A percentile compares a stretch with the other conserved stretches of the same genome.
Evolutionary conservation across 352 stramenopile species (phyloP).

Genomic region (Globisporangium polare): DNA sequence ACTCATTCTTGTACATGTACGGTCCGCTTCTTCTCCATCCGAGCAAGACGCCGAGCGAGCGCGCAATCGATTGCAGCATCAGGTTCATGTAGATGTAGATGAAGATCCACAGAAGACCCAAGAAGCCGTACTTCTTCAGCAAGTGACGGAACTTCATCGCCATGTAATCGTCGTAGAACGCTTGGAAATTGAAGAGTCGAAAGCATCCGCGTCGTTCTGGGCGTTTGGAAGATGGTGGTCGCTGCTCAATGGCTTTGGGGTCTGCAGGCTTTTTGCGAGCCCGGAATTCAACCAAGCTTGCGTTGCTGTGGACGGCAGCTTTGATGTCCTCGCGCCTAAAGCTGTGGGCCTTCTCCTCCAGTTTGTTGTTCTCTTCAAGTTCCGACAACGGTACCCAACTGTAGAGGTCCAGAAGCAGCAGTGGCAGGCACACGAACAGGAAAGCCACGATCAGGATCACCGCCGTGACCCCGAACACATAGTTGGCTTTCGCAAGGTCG

Average conservation of each 20-base stretch:
- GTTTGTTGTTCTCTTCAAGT: conserved; percentile 25
- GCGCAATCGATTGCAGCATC: conserved; percentile 46
- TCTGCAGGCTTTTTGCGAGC: background rate
- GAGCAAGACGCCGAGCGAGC: conserved; percentile 32
- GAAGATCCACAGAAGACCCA: conserved; percentile 40
- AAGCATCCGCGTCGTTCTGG: background rate
- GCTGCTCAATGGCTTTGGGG: background rate
- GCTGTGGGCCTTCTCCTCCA: conserved; percentile 27
- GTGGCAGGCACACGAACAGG: conserved; percentile 47
- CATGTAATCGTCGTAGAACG: conserved; percentile 42
- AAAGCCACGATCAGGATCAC: conserved; percentile 40
- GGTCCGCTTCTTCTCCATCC: conserved; percentile 28
- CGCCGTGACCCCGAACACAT: conserved; percentile 31
- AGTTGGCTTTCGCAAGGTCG: conserved; percentile 29
- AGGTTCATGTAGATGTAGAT: conserved; percentile 46
- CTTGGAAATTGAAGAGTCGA: conserved; percentile 12
- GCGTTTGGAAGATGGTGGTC: background rate
- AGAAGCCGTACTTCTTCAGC: conserved; percentile 35
- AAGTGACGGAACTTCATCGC: conserved; percentile 24
- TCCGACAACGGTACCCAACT: conserved; percentile 52
- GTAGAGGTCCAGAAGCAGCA: conserved; percentile 55
- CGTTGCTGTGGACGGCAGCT: conserved; percentile 53
- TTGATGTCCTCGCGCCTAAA: conserved; percentile 33
- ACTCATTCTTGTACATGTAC: conserved; percentile 46
- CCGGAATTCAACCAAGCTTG: conserved; percentile 29